Conservation (phyloP, 1,284 basidiomycete genomes). For the Microbotryum saponariae region DNA sequence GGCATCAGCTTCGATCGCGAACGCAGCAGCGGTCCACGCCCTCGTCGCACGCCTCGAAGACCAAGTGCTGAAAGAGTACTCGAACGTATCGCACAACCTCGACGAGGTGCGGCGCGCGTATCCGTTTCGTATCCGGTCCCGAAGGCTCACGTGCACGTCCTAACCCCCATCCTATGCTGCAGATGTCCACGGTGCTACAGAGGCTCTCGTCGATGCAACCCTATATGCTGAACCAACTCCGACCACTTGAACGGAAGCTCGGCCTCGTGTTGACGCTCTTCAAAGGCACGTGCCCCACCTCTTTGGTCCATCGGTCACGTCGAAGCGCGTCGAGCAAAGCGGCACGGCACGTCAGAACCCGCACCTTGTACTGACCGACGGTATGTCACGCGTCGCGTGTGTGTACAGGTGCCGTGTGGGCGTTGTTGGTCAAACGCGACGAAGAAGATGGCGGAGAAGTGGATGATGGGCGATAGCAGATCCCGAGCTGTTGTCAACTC, state of each 20-base stretch:
- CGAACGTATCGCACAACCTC: slow-evolving; percentile 61
- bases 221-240: slow-evolving; percentile 66
- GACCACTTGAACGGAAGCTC: slow-evolving; percentile 87
- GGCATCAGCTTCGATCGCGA: too few relatives aligned
- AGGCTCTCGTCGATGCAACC: slow-evolving; percentile 58
- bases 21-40: slow-evolving; percentile 28
- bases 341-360: slow-evolving; percentile 28
- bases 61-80: slow-evolving; percentile 70
- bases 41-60: slow-evolving; percentile 50
- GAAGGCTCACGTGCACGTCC: slow-evolving; percentile 44
- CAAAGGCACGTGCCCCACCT: slow-evolving; percentile 48
- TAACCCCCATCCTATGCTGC: slow-evolving; percentile 32
- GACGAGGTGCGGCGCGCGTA: slow-evolving; percentile 51
- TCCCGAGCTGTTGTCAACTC: too few relatives aligned
- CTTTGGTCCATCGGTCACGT: not conserved
- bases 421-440: slow-evolving; percentile 66
- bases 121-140: not conserved
- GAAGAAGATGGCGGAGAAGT: slow-evolving; percentile 41
- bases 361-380: slow-evolving; percentile 12
- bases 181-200: slow-evolving; percentile 43
- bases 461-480: too few relatives aligned
- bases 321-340: slow-evolving; percentile 11
- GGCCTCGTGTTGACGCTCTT: slow-evolving; percentile 74
- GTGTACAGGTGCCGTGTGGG: slow-evolving; percentile 95
- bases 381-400: slow-evolving; percentile 40